Evolutionary conservation across 257 asterid genomes (phyloP), one percentile per base, ranked within the genome.

Genomic region (Solanum paucissectum): DNA sequence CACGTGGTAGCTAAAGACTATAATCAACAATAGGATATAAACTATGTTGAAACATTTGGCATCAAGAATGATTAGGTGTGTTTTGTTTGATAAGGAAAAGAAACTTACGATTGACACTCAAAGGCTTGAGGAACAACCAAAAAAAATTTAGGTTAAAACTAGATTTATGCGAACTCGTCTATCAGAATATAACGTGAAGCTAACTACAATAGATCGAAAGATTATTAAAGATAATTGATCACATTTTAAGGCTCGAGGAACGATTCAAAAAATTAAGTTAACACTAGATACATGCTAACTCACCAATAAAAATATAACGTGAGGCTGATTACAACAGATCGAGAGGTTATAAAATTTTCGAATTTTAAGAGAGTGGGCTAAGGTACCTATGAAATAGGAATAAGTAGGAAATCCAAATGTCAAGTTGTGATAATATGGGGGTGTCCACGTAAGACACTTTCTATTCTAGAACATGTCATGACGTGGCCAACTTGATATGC

Each of bases 341-440:
- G 3, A 33, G 40, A 32, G 37, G 37, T 52, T 52, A 16, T 68
- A 2, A 12, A 5, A 12, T 12, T 68, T 66, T 5, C 0, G 33
- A 23, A 62, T 62, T 23, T 23, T n/a, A 62, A 25, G 18, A 3
- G 37, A 9, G 77, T 34, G 69, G 25, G 5, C 14, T 44, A 12
- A 46, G 9, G 72, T 72, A 86, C 71, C 66, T 33, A 33, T 37
- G 79, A 72, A 72, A 21, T 33, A 33, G 27, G n/a, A 71, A 33
- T 3, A 37, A 88, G 32, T 74, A 83, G 84, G 91, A 87, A 87
- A 88, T 91, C 94, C 96, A 92, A 81, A 91, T 93, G 96, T 88
- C 85, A 91, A 87, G 2, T 68, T 87, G 9, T 77, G 64, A 81
- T 18, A 16, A 5, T 20, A 55, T 49, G 32, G 42, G 69, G 60